These are phyloP conservation scores for Euclidium syriacum DNA, from an alignment of 345 rosid genomes.

Conservation along the genomic window DNA sequence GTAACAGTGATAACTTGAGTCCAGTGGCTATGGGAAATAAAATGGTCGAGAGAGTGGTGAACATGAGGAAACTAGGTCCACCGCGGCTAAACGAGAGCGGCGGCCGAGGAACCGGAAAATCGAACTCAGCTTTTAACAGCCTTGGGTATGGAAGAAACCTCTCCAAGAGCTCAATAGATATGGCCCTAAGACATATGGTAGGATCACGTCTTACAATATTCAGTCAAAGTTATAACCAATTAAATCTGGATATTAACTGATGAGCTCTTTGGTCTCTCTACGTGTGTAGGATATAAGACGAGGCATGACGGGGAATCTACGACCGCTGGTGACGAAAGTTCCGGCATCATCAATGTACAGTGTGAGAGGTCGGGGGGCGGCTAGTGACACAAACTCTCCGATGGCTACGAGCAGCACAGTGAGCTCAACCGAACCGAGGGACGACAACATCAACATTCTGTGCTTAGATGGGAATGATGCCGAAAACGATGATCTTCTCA, in stretches of 20 bases:
- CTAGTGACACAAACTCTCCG: slow-evolving; percentile 66
- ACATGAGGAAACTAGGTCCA: slow-evolving; percentile 82
- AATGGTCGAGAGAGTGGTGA: slow-evolving; percentile 90
- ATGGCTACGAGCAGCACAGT: slow-evolving; percentile 70
- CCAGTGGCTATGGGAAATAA: slow-evolving; percentile 71
- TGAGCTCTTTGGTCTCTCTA: background rate
- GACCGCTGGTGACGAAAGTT: slow-evolving; percentile 64
- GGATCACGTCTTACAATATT: background rate
- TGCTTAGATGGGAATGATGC: slow-evolving; percentile 50
- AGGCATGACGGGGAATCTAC: slow-evolving; percentile 55
- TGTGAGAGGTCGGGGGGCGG: slow-evolving; percentile 47
- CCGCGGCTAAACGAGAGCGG: slow-evolving; percentile 46
- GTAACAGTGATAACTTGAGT: slow-evolving; percentile 43
- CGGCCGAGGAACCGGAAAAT: slow-evolving; percentile 17
- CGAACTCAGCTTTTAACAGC: slow-evolving; percentile 43
- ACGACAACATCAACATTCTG: slow-evolving; percentile 48
- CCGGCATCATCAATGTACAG: slow-evolving; percentile 80
- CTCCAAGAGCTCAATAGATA: slow-evolving; percentile 80
- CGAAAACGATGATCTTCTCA: slow-evolving; percentile 47
- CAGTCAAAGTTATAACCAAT: too few species aligned
- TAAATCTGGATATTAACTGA: background rate
- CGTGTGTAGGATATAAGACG: slow-evolving; percentile 68
- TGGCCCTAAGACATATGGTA: slow-evolving; percentile 95
- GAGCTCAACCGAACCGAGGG: slow-evolving; percentile 66
- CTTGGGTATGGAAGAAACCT: slow-evolving; percentile 80